Evolutionary conservation across 345 rosid species (phyloP), one percentile per base, ranked within the genome.

Genomic region (Turritis glabra): DNA sequence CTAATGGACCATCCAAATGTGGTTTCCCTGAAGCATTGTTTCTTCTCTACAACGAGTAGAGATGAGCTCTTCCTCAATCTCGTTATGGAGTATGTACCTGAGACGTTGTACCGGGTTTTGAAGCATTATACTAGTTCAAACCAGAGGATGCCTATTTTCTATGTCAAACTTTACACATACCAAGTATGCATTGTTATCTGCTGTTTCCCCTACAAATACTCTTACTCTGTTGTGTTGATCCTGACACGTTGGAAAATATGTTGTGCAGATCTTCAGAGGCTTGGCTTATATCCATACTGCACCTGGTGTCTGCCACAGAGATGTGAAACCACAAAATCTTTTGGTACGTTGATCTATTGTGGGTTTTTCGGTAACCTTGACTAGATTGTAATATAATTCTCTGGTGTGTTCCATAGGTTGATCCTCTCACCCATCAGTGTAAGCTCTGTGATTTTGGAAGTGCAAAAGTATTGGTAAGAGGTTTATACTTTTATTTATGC

Each of bases 301-400:
- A 46, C 86, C 89, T 66, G 93, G 93, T 57, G 91, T 93, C 64
- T 91, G 96, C 67, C 98, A 93, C 77, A 85, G 97, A 72, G 98
- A 93, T 73, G 79, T 93, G 75, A 93, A 93, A 71, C 98, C 98
- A 30, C 98, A 91, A 85, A 94, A 91, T 74, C 87, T 94, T 35
- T 78, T 94, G 97, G 97, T 94, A 88, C 8, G 82, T 30, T 53
- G 13, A 33, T 77, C 5, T 58, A 9, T 17, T 18, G 25, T 55
- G 35, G 33, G 19, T 19, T 38, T 54, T 79, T 57, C 1, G 14
- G 23, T 37, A 46, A 48, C 38, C 3, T 65, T 3, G 29, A 52
- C 64, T 19, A 71, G 47, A 43, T 72, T 47, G 17, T 21, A 60
- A 61, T 68, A 54, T 32, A 57, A 40, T 32, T 29, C 27, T 72